Conservation (phyloP, 2,329 filamentous ascomycete species). For the Nemania abortiva region DNA sequence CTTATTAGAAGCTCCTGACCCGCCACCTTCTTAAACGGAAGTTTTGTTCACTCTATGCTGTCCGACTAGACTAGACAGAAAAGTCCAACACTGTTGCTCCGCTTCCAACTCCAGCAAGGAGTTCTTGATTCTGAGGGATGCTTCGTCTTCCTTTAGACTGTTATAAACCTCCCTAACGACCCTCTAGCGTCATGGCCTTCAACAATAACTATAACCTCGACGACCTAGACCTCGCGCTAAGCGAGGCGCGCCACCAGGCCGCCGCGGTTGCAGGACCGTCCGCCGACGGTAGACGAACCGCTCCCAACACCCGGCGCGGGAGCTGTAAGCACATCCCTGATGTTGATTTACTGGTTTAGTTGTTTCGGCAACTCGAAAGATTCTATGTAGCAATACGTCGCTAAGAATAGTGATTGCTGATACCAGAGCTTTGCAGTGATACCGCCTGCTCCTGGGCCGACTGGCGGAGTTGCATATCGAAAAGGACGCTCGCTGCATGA, state of each 20-base stretch:
- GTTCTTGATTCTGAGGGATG: conserved; percentile 20
- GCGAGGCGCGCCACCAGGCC: conserved; percentile 42
- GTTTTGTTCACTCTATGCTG: background rate
- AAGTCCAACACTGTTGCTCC: conserved; percentile 4
- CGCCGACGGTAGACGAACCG: conserved; percentile 39
- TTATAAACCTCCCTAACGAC: conserved; percentile 36
- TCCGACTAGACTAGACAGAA: background rate
- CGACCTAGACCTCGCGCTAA: conserved; percentile 48
- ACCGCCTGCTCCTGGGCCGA: conserved; percentile 18
- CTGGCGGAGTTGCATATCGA: background rate
- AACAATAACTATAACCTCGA: conserved; percentile 46
- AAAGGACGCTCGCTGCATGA: conserved; percentile 41
- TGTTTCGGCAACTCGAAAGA: background rate
- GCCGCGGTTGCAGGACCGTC: conserved; percentile 41
- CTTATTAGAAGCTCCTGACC: conserved; percentile 13
- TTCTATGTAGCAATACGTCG: background rate
- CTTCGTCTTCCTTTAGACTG: conserved; percentile 28
- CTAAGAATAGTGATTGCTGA: conserved; percentile 1
- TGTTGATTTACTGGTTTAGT: background rate
- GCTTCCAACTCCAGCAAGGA: conserved; percentile 21
- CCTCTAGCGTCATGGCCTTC: conserved; percentile 37
- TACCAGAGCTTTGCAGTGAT: conserved; percentile 34
- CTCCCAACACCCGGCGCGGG: conserved; percentile 46
- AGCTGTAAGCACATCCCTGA: conserved; percentile 31
- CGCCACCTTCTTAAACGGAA: conserved; percentile 1